These are phyloP conservation scores for Kodamaea restingae DNA, from an alignment of 805 yeast genomes.

Conservation along the genomic window DNA sequence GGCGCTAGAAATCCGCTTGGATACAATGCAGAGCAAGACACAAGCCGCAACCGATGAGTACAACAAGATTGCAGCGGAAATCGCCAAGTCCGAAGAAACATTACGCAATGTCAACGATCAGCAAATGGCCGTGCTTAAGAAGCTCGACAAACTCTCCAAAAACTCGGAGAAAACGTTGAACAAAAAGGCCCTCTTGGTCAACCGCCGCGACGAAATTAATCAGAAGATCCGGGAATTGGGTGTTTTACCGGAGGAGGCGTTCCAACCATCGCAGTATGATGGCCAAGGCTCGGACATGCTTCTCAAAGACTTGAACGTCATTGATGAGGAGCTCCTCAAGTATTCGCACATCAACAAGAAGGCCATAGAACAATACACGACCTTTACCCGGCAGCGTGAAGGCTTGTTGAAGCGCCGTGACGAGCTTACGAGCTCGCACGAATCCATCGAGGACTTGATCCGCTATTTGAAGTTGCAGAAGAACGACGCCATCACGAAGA, in stretches of 20 bases:
- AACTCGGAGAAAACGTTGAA: constrained; percentile 61
- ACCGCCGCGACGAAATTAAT: constrained; percentile 68
- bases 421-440: constrained; percentile 67
- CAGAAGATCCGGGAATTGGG: constrained; percentile 78
- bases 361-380: constrained; percentile 78
- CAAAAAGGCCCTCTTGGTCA: constrained; percentile 53
- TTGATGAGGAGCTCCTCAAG: constrained; percentile 54
- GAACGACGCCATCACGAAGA: constrained; percentile 72
- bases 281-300: constrained; percentile 48
- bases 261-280: constrained; percentile 41
- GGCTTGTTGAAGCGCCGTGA: constrained; percentile 59
- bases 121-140: constrained; percentile 50
- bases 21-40: constrained; percentile 25
- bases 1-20: constrained; percentile 21
- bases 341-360: constrained; percentile 81
- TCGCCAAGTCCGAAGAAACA: constrained; percentile 33
- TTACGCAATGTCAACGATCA: constrained; percentile 51
- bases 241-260: constrained; percentile 84
- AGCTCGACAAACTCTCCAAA: constrained; percentile 59
- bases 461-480: constrained; percentile 69
- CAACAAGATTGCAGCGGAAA: constrained; percentile 26
- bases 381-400: constrained; percentile 68
- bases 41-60: constrained; percentile 22
- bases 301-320: constrained; percentile 47
- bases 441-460: constrained; percentile 70